Conservation (phyloP, 192 early-diverging fungal species). For the Dissophora globulifera region DNA sequence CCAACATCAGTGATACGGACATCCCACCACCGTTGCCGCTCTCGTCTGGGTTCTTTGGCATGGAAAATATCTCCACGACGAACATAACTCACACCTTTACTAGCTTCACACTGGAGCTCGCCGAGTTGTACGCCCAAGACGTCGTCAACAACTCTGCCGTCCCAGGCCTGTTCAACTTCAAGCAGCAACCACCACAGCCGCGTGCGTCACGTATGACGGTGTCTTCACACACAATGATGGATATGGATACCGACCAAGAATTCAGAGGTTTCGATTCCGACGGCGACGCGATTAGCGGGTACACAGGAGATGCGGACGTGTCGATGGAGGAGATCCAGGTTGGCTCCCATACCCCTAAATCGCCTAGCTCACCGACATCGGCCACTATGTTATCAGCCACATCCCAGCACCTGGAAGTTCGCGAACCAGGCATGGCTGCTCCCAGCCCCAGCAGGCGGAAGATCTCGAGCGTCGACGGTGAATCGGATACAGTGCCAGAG, state of each 20-base stretch:
- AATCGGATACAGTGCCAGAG: slow-evolving; percentile 40
- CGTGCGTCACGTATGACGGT: slow-evolving; percentile 37
- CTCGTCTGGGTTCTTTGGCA: slow-evolving; percentile 32
- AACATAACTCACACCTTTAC: slow-evolving; percentile 50
- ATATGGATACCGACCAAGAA: slow-evolving; percentile 40
- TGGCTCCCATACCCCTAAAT: background rate
- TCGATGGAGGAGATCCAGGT: slow-evolving; percentile 46
- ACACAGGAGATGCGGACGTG: slow-evolving; percentile 48
- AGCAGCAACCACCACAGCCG: slow-evolving; percentile 12
- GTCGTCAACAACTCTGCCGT: slow-evolving; percentile 41
- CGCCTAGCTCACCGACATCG: slow-evolving; percentile 7
- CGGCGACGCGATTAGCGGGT: slow-evolving; percentile 44
- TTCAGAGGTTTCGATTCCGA: slow-evolving; percentile 46
- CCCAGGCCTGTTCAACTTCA: slow-evolving; percentile 48
- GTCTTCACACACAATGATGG: slow-evolving; percentile 38
- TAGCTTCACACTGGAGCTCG: slow-evolving; percentile 42
- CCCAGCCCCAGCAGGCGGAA: slow-evolving; percentile 2
- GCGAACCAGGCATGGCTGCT: background rate
- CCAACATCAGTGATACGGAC: slow-evolving; percentile 10
- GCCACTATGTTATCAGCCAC: background rate
- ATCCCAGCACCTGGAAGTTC: background rate
- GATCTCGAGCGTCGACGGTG: slow-evolving; percentile 35
- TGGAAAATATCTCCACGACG: slow-evolving; percentile 21
- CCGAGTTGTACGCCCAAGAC: slow-evolving; percentile 46
- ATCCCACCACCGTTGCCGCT: background rate